A percentile compares a stretch with the other conserved stretches of the same genome.
These are phyloP conservation scores for Lecanicillium sp. DNA, from an alignment of 2,329 filamentous ascomycete genomes.

Conservation along the genomic window DNA sequence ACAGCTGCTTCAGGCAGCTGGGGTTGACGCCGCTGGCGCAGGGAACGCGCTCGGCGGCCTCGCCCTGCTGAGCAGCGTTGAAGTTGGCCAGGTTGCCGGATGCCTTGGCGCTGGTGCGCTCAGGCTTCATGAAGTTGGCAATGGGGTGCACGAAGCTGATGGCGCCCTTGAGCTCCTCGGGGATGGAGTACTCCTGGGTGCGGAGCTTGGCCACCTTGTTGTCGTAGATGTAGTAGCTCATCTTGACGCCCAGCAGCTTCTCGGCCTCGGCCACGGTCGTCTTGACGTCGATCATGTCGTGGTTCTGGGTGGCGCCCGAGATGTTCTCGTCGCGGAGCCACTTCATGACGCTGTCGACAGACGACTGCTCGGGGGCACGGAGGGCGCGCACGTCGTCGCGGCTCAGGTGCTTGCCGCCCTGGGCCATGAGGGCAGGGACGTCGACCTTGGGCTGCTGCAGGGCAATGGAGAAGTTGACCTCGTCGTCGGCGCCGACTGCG, in stretches of 20 bases:
- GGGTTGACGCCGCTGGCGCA: slow-evolving; percentile 25
- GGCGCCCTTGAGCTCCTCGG: slow-evolving; percentile 22
- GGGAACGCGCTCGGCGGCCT: slow-evolving; percentile 19
- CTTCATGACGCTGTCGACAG: slow-evolving; percentile 22
- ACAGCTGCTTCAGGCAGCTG: slow-evolving; percentile 30
- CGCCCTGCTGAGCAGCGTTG: neutral
- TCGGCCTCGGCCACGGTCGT: slow-evolving; percentile 26
- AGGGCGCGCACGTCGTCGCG: slow-evolving; percentile 5
- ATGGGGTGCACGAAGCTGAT: slow-evolving; percentile 36
- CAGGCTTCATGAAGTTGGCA: slow-evolving; percentile 30
- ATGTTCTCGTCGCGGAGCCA: slow-evolving; percentile 31
- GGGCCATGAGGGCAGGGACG: neutral
- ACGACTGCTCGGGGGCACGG: neutral
- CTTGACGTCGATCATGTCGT: slow-evolving; percentile 28
- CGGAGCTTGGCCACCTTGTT: slow-evolving; percentile 25
- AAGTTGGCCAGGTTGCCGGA: neutral
- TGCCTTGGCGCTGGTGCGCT: slow-evolving; percentile 5
- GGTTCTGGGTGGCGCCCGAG: slow-evolving; percentile 19
- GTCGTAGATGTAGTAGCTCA: slow-evolving; percentile 30
- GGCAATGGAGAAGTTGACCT: slow-evolving; percentile 7
- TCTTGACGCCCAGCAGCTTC: slow-evolving; percentile 24
- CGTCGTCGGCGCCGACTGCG: neutral
- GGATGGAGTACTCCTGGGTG: slow-evolving; percentile 31
- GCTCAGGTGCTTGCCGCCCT: neutral
- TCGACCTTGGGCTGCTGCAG: slow-evolving; percentile 7